Evolutionary conservation across 2,329 filamentous ascomycete species (phyloP).

Genomic region (Zalaria obscura): DNA sequence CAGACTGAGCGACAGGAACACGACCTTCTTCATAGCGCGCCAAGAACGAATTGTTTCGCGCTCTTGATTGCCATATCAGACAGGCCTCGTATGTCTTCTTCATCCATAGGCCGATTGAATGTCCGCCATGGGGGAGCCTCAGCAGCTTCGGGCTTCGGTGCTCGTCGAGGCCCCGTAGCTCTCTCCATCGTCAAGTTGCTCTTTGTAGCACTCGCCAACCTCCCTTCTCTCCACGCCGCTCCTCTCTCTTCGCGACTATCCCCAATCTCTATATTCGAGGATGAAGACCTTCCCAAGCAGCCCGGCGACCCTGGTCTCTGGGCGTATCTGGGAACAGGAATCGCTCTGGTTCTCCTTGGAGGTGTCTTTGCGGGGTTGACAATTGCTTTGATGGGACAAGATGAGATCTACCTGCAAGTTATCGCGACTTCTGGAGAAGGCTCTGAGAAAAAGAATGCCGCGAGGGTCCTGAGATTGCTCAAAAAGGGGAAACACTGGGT

Average conservation of each 20-base stretch:
- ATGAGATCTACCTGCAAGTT: constrained; percentile 95
- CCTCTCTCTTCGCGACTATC: constrained; percentile 5
- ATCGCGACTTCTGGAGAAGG: constrained; percentile 74
- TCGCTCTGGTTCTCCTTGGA: constrained; percentile 69
- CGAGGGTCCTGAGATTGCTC: constrained; percentile 64
- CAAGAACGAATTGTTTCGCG: too few relatives aligned
- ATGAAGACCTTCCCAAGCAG: constrained; percentile 12
- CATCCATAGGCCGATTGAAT: too few relatives aligned
- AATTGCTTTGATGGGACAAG: constrained; percentile 69
- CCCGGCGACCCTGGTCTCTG: constrained; percentile 50
- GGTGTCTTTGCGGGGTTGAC: constrained; percentile 93
- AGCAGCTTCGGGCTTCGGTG: background rate
- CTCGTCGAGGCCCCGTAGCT: constrained; percentile 3
- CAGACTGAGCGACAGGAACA: too few relatives aligned
- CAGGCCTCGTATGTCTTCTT: too few relatives aligned
- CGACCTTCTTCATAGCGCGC: too few relatives aligned
- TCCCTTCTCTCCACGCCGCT: constrained; percentile 6
- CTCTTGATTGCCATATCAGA: too few relatives aligned
- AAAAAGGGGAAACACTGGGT: constrained; percentile 96
- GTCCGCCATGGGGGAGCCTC: too few relatives aligned
- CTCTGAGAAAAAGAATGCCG: constrained; percentile 74
- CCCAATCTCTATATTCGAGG: constrained; percentile 6
- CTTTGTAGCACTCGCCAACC: constrained; percentile 6
- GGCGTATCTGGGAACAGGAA: constrained; percentile 67
- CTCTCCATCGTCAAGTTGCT: constrained; percentile 9